Conservation (phyloP, 371 early-diverging fungal genomes). For the Haplosporangium sp. region DNA sequence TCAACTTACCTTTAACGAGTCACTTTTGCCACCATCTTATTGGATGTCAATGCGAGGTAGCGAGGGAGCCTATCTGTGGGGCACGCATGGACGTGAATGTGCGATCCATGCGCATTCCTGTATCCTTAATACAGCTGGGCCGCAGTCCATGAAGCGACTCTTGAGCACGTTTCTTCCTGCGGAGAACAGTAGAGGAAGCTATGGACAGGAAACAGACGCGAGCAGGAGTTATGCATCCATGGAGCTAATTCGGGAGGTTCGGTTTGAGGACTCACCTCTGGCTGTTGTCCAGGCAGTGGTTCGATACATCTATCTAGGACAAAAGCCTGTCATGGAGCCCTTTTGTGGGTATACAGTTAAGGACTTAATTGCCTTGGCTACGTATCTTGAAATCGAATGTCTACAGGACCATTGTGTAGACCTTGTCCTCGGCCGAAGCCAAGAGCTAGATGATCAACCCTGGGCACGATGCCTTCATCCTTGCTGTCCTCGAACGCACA, state of each 20-base stretch:
- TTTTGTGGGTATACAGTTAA: constrained; percentile 37
- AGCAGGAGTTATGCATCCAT: neutral
- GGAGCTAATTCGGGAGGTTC: constrained; percentile 26
- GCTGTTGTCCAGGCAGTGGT: constrained; percentile 35
- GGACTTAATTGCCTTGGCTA: constrained; percentile 36
- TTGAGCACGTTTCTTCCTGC: constrained; percentile 16
- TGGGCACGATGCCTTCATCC: no score
- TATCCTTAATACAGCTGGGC: constrained; percentile 21
- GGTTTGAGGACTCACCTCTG: constrained; percentile 35
- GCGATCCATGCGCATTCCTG: constrained; percentile 26
- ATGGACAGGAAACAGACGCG: neutral
- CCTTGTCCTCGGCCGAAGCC: constrained; percentile 21
- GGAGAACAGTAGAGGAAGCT: neutral
- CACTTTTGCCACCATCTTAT: neutral
- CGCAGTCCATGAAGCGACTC: constrained; percentile 12
- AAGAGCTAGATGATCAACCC: neutral
- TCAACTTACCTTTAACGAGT: constrained; percentile 13
- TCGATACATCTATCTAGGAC: constrained; percentile 31
- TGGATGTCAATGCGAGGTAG: neutral
- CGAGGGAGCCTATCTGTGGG: no score
- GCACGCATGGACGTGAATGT: neutral
- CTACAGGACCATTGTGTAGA: constrained; percentile 37
- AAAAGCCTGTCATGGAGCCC: constrained; percentile 16
- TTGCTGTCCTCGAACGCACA: neutral
- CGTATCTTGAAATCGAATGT: constrained; percentile 21